Evolutionary conservation across 352 stramenopile species (phyloP), one percentile per base, ranked within the genome.

Genomic region (Phytopythium vexans): DNA sequence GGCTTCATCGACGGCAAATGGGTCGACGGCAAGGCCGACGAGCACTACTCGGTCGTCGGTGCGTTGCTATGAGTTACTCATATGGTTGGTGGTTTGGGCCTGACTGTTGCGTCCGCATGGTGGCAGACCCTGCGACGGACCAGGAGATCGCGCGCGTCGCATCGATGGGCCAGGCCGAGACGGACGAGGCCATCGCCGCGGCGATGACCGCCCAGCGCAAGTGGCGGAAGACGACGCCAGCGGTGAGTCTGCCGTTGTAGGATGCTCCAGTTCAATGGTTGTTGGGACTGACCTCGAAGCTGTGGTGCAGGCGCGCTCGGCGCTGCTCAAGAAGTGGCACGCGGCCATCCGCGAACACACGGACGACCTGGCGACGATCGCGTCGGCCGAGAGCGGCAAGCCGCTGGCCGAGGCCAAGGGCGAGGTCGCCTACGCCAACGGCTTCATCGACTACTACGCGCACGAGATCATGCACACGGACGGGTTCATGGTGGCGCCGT

Each of bases 361-460:
- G 10, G 77, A 84, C 16, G 89, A 97, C 49, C 70, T 97, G 34
- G 89, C 80, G 32, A 50, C 81, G n/a, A 97, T 99, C 46, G 97
- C 98, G 64, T 98, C 97, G 21, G 65, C 95, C 10, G 97, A 99
- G 81, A 97, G 88, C 52, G 97, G 97, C 47, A 99, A 99, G 69
- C 96, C 97, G 8, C 66, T 98, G 14, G 58, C 77, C 2, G 97
- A 99, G 70, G 92, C 94, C 16, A 80, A 85, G 49, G 93, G 89
- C 12, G 97, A 99, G 73, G 81, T 99, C 12, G 72, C 72, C 4
- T 99, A 99, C 64, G 96, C 86, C 12, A 82, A 81, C 5, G 87
- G 80, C 41, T 99, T 98, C 62, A 78, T 99, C 27, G 93, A 99
- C 64, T 99, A 92, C 60, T 99, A 97, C 70, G 94, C 96, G 1